phyloP scores from a whole-genome alignment of 2,329 filamentous ascomycete species.

The Lecanosticta acicola region DNA sequence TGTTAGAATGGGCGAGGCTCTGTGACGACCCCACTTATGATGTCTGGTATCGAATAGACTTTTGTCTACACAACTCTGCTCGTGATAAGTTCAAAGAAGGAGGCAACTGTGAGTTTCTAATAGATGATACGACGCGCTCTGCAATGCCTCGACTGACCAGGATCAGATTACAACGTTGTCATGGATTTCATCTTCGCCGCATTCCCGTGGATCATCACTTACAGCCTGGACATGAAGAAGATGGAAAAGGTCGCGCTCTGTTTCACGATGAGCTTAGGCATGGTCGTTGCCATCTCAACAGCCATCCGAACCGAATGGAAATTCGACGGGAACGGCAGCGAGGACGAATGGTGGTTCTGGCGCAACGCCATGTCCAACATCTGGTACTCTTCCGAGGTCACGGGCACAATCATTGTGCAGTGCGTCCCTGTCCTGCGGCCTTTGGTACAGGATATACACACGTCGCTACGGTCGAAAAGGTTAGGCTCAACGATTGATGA shows the following conservation, averaged over 20 bases:
- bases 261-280: conserved; percentile 36
- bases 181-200: conserved; percentile 50
- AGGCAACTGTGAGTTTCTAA: conserved; percentile 44
- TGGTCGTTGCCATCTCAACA: conserved; percentile 44
- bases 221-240: conserved; percentile 44
- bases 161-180: conserved; percentile 50
- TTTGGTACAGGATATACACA: conserved; percentile 41
- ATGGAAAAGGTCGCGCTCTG: conserved; percentile 49
- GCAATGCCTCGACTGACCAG: no score
- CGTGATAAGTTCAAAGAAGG: conserved; percentile 46
- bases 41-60: conserved; percentile 45
- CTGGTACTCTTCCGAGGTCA: conserved; percentile 49
- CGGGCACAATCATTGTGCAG: conserved; percentile 52
- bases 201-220: conserved; percentile 49
- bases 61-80: conserved; percentile 40
- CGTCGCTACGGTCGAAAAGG: conserved; percentile 35
- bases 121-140: no score
- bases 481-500: conserved; percentile 23
- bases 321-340: conserved; percentile 39
- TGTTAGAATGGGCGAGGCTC: conserved; percentile 48
- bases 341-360: conserved; percentile 47
- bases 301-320: conserved; percentile 48
- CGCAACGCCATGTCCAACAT: conserved; percentile 44
- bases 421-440: conserved; percentile 50
- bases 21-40: conserved; percentile 42